phyloP scores from a whole-genome alignment of 805 yeast species.

The Candida glaebosa region DNA sequence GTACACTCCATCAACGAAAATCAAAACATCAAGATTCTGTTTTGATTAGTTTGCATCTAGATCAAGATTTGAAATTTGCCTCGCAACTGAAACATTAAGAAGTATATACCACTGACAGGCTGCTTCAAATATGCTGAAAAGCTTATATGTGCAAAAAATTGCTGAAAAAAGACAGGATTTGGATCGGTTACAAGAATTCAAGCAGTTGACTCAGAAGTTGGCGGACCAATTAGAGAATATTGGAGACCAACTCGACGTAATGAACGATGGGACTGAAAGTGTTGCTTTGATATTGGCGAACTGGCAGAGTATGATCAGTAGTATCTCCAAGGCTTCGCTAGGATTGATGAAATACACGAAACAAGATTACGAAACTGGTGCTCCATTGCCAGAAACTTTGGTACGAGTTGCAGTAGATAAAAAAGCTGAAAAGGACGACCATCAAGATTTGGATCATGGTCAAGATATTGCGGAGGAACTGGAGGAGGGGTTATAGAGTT shows the following conservation, averaged over 20 bases:
- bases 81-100: too few relatives aligned
- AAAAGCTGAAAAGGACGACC: constrained; percentile 20
- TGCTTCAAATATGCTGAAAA: constrained; percentile 5
- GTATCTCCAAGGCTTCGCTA: constrained; percentile 58
- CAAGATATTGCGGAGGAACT: neutral
- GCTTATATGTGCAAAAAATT: constrained; percentile 23
- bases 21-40: neutral
- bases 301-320: constrained; percentile 61
- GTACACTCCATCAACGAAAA: neutral
- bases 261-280: constrained; percentile 57
- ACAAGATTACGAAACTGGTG: constrained; percentile 35
- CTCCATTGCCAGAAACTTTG: constrained; percentile 63
- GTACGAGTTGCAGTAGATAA: constrained; percentile 54
- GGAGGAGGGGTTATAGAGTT: neutral
- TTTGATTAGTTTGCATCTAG: too few relatives aligned
- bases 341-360: constrained; percentile 44
- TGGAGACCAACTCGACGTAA: constrained; percentile 44
- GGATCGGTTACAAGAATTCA: constrained; percentile 45
- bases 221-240: constrained; percentile 47
- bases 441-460: neutral
- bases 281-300: constrained; percentile 57
- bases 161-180: constrained; percentile 51
- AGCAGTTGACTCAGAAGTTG: constrained; percentile 42
- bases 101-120: too few relatives aligned
- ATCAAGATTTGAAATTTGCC: too few relatives aligned